Evolutionary conservation across 1,284 basidiomycete genomes (phyloP).

Genomic region (Athelia sp.): DNA sequence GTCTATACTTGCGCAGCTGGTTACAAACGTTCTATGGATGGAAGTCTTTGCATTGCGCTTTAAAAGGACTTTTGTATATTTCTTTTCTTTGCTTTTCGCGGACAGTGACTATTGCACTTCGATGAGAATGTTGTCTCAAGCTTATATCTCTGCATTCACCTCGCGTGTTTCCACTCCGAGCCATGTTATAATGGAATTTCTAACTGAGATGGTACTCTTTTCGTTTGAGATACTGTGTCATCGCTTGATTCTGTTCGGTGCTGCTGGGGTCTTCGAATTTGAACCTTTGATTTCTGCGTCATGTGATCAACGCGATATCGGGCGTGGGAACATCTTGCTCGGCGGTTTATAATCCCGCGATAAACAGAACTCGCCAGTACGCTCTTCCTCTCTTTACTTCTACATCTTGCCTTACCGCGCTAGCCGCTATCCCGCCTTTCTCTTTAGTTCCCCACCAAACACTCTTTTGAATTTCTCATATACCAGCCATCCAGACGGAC

Average conservation of each 20-base stretch:
- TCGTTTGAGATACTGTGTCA: too few species aligned
- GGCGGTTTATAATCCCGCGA: too few species aligned
- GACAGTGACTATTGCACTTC: too few species aligned
- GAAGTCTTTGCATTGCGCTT: constrained; percentile 45
- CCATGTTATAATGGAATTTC: too few species aligned
- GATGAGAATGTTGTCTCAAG: too few species aligned
- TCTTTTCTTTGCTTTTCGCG: constrained; percentile 3
- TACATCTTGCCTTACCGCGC: constrained; percentile 10
- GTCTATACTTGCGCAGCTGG: constrained; percentile 59
- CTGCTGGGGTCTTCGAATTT: too few species aligned
- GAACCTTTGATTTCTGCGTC: too few species aligned
- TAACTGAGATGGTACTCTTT: too few species aligned
- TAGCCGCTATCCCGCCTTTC: constrained; percentile 11
- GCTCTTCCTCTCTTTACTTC: background rate
- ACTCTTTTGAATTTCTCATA: background rate
- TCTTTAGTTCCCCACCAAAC: background rate
- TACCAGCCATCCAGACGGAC: background rate
- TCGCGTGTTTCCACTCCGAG: too few species aligned
- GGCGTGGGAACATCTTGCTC: background rate
- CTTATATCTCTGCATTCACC: too few species aligned
- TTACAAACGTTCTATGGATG: constrained; percentile 43
- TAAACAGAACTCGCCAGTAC: background rate
- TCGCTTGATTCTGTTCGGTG: constrained; percentile 4
- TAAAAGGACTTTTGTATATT: constrained; percentile 22
- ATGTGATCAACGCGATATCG: background rate